phyloP scores from a whole-genome alignment of 2,329 filamentous ascomycete species.

The Emmonsiellopsis sp. region DNA sequence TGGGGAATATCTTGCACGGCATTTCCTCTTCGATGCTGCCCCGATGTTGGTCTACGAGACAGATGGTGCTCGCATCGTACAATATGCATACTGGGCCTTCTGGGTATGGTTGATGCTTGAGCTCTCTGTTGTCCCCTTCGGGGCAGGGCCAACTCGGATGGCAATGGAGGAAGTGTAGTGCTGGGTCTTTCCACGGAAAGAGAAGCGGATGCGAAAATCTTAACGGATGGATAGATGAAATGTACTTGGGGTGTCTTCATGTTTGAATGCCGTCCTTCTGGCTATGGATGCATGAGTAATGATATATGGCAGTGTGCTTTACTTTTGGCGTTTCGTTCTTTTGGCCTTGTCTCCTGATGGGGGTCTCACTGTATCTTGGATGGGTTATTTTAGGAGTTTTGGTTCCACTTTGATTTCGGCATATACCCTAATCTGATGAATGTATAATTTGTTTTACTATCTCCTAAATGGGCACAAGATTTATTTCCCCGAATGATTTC shows the following conservation, averaged over 20 bases:
- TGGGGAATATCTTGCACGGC: neutral
- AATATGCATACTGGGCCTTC: constrained; percentile 4
- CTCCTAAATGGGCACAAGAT: neutral
- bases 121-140: constrained; percentile 17
- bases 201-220: neutral
- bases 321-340: too few species aligned
- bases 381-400: neutral
- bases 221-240: neutral
- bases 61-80: constrained; percentile 29
- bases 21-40: neutral
- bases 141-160: neutral
- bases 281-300: neutral
- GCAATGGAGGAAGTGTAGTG: neutral
- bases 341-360: neutral
- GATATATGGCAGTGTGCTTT: too few species aligned
- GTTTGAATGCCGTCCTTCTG: neutral
- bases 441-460: neutral
- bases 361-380: neutral
- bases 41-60: neutral
- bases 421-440: neutral
- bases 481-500: neutral
- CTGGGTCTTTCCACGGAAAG: neutral
- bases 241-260: neutral
- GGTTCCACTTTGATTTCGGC: too few species aligned
- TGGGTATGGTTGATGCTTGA: constrained; percentile 24